Evolutionary conservation across 306 rosid genomes (phyloP).

Genomic region (Nissolia schottii): DNA sequence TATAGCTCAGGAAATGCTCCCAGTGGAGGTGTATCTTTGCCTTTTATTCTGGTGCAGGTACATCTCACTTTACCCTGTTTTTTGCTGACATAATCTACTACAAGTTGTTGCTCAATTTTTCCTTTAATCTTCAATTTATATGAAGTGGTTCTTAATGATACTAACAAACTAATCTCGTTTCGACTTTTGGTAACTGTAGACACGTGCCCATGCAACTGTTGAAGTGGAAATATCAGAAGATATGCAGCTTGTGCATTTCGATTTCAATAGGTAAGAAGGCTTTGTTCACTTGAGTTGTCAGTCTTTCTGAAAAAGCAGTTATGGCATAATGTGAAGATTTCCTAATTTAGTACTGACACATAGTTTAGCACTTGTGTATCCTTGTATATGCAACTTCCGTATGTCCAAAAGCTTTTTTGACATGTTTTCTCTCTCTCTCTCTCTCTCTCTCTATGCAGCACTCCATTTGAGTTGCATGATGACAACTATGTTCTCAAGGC

Average conservation of each 20-base stretch:
- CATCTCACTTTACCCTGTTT: slow-evolving; percentile 13
- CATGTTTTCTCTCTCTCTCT: too few relatives aligned
- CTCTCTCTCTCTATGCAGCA: too few relatives aligned
- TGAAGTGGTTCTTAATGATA: not conserved
- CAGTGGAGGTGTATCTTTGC: slow-evolving; percentile 89
- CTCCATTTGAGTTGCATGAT: slow-evolving; percentile 96
- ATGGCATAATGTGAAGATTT: not conserved
- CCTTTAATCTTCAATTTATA: not conserved
- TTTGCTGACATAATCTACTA: not conserved
- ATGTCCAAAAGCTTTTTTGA: too few relatives aligned
- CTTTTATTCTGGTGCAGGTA: slow-evolving; percentile 95
- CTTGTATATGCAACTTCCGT: too few relatives aligned
- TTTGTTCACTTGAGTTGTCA: slow-evolving; percentile 6
- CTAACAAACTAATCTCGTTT: not conserved
- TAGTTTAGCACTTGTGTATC: too few relatives aligned
- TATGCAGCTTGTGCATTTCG: slow-evolving; percentile 97
- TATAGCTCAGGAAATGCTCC: slow-evolving; percentile 83
- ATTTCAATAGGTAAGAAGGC: slow-evolving; percentile 78
- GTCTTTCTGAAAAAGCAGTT: not conserved
- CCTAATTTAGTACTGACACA: not conserved
- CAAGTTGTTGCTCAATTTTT: not conserved
- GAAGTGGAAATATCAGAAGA: too few relatives aligned
- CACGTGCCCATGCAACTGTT: slow-evolving; percentile 97
- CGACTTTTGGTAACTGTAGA: slow-evolving; percentile 42
- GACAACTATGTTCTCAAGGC: slow-evolving; percentile 88